Base-by-base conservation (phyloP, 2,329 filamentous ascomycete genomes). In the Claviceps sp. region DNA sequence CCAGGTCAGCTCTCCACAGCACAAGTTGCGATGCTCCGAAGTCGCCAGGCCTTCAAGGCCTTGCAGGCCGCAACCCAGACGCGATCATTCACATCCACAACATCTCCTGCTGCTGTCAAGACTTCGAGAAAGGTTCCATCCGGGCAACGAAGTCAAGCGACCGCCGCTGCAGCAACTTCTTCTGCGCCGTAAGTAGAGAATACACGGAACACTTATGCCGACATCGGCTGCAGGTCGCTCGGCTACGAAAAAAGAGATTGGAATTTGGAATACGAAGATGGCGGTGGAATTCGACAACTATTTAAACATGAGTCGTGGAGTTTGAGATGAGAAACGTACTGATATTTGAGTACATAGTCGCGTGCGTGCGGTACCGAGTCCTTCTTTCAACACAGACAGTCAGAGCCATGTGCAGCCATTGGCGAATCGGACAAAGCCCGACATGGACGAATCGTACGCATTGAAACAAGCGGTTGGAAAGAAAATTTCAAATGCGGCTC, bases 401-500 rank as follows among this genome's bases (percentile, higher is more conserved):
- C 67, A 71, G 58, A 75, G 73, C 63, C 80, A 86, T 78, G 79
- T 86, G 55, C 83, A 86, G 59, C 83, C 84, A 55, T 74, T 88
- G 55, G 78, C 81, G 61, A 78, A 79, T 65, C 71, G 73, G 51
- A 72, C 75, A 62, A 69, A 72, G 54, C 74, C 74, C 53, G 80
- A 85, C 56, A 83, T 89, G 76, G 86, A 90, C 67, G 86, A 90
- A 67, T 89, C 86, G 84, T 88, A 82, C 59, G 84, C 88, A 44
- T 47, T 43, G 42, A 24, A 18, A 37, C 52, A 7, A 14, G 30
- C 30, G 37, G 9, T 11, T 14, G 41, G 22, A 18, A 20, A 5
- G 3, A 22, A 44, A 14, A 42, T 22, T 9, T 3, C 30, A 30
- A 30, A 30, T 1, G 30, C 9, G 30, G 9, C 4, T 9, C n/a